Percentiles rank a stretch among this genome's conserved stretches.
phyloP scores from a whole-genome alignment of 139 green algal species.

The Tetraselmis chui region DNA sequence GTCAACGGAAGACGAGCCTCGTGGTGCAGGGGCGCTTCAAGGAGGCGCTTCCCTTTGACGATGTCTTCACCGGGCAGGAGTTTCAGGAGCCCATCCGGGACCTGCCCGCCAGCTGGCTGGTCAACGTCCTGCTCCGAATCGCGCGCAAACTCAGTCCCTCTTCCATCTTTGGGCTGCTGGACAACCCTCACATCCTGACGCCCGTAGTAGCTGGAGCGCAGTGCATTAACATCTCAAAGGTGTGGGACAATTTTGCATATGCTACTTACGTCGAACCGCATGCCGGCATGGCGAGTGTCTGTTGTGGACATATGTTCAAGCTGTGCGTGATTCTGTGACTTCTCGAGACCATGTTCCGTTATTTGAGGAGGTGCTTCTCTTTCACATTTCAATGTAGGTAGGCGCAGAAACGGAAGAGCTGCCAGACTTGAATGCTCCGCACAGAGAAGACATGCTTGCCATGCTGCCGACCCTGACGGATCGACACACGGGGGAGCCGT shows the following conservation, averaged over 20 bases:
- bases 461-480: neutral
- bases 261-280: too few relatives aligned
- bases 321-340: too few relatives aligned
- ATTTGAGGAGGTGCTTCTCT: too few relatives aligned
- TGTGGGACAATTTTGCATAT: neutral
- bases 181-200: neutral
- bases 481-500: neutral
- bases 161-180: neutral
- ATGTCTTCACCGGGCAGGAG: neutral
- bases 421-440: neutral
- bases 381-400: too few relatives aligned
- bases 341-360: too few relatives aligned
- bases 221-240: neutral
- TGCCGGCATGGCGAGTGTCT: neutral
- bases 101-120: neutral
- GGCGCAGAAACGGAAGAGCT: too few relatives aligned
- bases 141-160: neutral
- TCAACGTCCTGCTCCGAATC: neutral
- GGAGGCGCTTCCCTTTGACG: neutral
- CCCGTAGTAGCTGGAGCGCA: neutral
- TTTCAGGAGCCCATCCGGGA: neutral
- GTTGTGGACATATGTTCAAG: neutral
- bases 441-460: neutral
- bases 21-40: neutral
- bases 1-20: neutral